Conservation (phyloP, 1,284 basidiomycete species). For the Polyporus tsugae region DNA sequence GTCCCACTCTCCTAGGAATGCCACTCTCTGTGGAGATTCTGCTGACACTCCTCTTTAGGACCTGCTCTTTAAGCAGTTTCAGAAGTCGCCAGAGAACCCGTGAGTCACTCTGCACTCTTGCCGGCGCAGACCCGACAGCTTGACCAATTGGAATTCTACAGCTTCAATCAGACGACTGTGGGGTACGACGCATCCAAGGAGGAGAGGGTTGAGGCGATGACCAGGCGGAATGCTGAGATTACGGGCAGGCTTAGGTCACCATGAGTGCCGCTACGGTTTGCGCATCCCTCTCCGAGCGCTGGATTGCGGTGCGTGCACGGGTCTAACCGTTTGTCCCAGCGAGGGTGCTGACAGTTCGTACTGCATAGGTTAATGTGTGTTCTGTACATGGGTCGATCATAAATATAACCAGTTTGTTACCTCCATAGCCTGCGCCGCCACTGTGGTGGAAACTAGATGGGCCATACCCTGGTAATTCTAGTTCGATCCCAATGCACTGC, state of each 20-base stretch:
- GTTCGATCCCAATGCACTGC: not conserved
- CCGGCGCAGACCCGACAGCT: not conserved
- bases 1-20: constrained; percentile 29
- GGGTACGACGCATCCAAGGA: constrained; percentile 87
- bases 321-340: not conserved
- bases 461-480: not conserved
- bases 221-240: constrained; percentile 60
- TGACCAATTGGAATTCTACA: constrained; percentile 40
- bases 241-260: constrained; percentile 53
- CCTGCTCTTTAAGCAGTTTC: constrained; percentile 82
- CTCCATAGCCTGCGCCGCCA: not conserved
- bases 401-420: not conserved
- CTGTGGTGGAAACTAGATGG: not conserved
- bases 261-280: not conserved
- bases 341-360: not conserved
- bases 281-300: not conserved
- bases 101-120: constrained; percentile 48
- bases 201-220: constrained; percentile 78
- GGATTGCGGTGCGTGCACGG: constrained; percentile 14
- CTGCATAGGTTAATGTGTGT: not conserved
- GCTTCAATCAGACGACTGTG: constrained; percentile 84
- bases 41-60: constrained; percentile 53
- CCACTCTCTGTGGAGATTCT: constrained; percentile 14
- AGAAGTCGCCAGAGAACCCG: constrained; percentile 92
- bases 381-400: not conserved